A percentile compares a stretch with the other conserved stretches of the same genome.
These are phyloP conservation scores for Scedosporium minutisporum DNA, from an alignment of 2,329 filamentous ascomycete species.

Conservation along the genomic window DNA sequence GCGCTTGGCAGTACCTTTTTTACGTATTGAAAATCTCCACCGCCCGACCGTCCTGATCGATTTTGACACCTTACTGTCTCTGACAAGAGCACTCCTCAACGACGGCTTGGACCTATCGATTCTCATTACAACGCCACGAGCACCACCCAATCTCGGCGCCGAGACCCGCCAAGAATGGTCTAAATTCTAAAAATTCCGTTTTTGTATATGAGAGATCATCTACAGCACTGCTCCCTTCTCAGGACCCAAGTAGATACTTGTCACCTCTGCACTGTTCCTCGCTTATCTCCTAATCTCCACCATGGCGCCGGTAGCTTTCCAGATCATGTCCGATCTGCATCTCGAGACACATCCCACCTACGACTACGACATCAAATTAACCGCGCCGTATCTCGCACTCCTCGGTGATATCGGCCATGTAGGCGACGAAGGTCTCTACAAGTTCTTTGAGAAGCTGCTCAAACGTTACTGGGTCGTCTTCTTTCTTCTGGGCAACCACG, in stretches of 20 bases:
- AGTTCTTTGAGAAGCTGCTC: constrained; percentile 31
- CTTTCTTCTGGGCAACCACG: constrained; percentile 37
- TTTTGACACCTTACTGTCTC: too few species aligned
- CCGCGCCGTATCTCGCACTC: constrained; percentile 34
- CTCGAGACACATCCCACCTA: constrained; percentile 27
- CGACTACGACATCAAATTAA: constrained; percentile 27
- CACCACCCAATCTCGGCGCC: background rate
- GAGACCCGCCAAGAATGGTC: background rate
- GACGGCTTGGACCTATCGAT: background rate
- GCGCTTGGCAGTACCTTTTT: background rate
- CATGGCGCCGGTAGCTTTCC: constrained; percentile 10
- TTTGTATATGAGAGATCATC: too few species aligned
- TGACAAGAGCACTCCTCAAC: too few species aligned
- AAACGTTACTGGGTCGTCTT: constrained; percentile 30
- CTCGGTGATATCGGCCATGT: constrained; percentile 38
- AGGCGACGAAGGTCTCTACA: constrained; percentile 27
- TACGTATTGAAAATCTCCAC: background rate
- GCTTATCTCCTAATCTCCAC: background rate
- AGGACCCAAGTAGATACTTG: too few species aligned
- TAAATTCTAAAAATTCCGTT: background rate
- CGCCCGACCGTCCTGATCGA: background rate
- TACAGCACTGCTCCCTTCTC: too few species aligned
- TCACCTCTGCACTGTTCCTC: too few species aligned
- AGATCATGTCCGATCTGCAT: constrained; percentile 30
- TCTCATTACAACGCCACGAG: background rate